Base-by-base conservation (phyloP, 2,329 filamentous ascomycete species). In the Cladosporium sp. region DNA sequence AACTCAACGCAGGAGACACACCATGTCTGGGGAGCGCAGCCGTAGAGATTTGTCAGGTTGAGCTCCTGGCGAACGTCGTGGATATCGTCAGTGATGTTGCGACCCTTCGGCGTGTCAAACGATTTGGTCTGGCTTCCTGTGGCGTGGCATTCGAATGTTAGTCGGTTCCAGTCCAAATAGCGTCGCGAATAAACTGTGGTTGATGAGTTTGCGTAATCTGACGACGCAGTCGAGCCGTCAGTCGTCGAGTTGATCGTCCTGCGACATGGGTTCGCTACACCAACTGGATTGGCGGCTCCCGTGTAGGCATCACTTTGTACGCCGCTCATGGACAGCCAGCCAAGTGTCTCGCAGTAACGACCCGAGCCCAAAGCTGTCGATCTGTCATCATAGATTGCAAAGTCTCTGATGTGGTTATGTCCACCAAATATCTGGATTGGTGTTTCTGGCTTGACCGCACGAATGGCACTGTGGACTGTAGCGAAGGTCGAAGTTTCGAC, bases 111-210 rank as follows among this genome's bases (percentile, higher is more conserved):
- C 7, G 72, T 77, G 58, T 82, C 78, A 47, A 81, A 81, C 0
- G 67, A 69, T 41, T 62, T 60, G 34, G 67, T 60, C 41, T 77
- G 73, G 40, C 73, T 76, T 36, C 72, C 73, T n/a, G 70, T 65
- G 3, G 81, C 76, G 61, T 86, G 83, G 60, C 82, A 85, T 52
- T 78, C 73, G 58, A 86, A 85, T 0, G 81, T 83, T n/a, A 75
- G 69, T 4, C 81, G 76, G 64, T 86, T 86, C 78, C 82, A 86
- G 67, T 87, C 84, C 8, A 87, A 72, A 60, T 85, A 86, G 19
- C 83, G 75, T 7, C 83, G 77, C 3, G 78, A 76, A 60, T 79
- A 84, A 7, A 47, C 52, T 11, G 64, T 43, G 11, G 52, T 37
- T 2, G 59, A 60, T 2, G 15, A 20, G 22, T 39, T 40, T 9